Conservation (phyloP, 495 filamentous ascomycete genomes). For the Aspergillus nanangensis region DNA sequence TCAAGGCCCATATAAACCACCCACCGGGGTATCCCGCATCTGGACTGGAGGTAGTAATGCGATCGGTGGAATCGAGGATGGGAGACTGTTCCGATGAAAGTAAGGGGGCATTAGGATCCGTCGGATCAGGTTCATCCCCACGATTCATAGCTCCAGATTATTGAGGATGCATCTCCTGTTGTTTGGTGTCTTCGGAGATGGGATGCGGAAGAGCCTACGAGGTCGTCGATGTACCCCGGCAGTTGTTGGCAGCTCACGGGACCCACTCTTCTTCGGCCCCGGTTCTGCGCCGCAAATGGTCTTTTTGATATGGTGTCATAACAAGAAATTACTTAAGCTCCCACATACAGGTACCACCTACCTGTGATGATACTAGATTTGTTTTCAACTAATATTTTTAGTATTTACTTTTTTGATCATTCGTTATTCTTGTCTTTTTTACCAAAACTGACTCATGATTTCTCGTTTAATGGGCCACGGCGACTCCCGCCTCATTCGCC, state of each 20-base stretch:
- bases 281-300: too few relatives aligned
- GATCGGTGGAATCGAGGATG: constrained; percentile 8
- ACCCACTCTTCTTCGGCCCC: constrained; percentile 1
- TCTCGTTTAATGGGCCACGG: constrained; percentile 28
- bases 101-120: constrained; percentile 25
- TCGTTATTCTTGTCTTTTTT: not conserved
- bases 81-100: constrained; percentile 16
- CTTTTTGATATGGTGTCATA: too few relatives aligned
- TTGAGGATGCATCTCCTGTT: too few relatives aligned
- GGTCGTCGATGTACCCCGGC: not conserved
- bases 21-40: constrained; percentile 19
- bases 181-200: not conserved
- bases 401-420: not conserved
- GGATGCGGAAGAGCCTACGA: not conserved
- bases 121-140: constrained; percentile 19
- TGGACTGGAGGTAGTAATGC: constrained; percentile 7
- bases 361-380: too few relatives aligned
- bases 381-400: too few relatives aligned
- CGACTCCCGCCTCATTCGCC: constrained; percentile 83
- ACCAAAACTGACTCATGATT: not conserved
- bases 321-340: too few relatives aligned
- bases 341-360: too few relatives aligned
- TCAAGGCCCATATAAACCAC: constrained; percentile 67
- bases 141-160: constrained; percentile 19
- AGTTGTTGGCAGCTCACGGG: constrained; percentile 9